Percentiles rank a stretch among this genome's conserved stretches.
Evolutionary conservation across 2,329 filamentous ascomycete species (phyloP).

Genomic region (Penicillium capsulatum): DNA sequence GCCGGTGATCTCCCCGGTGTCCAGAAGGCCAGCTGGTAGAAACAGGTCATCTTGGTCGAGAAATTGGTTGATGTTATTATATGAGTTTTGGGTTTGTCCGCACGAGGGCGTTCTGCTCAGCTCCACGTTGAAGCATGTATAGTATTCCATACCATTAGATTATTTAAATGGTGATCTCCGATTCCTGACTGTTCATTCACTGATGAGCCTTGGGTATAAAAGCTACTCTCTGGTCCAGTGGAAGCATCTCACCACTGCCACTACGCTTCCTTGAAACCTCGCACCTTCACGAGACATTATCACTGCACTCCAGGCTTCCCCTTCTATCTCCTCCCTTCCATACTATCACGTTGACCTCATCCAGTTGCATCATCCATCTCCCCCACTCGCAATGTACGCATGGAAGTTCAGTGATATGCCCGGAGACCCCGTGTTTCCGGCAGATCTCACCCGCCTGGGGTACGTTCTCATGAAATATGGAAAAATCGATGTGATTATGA

Average conservation of each 20-base stretch:
- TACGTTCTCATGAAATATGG: no score
- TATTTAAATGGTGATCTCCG: conserved; percentile 2
- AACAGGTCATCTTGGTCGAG: no score
- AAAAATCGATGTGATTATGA: no score
- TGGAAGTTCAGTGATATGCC: conserved; percentile 65
- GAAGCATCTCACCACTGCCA: no score
- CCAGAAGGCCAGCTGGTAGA: conserved; percentile 92
- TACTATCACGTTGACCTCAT: not conserved
- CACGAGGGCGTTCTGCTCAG: conserved; percentile 26
- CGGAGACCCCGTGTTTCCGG: conserved; percentile 62
- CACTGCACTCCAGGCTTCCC: no score
- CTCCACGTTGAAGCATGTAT: conserved; percentile 22
- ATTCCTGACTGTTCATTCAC: conserved; percentile 1
- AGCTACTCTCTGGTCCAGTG: no score
- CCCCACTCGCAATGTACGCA: conserved; percentile 64
- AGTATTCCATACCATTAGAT: conserved; percentile 19
- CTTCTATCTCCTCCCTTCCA: no score
- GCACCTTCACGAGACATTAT: no score
- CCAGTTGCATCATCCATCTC: not conserved
- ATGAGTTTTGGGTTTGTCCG: conserved; percentile 19
- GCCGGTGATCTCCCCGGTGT: conserved; percentile 84
- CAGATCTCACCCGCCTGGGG: conserved; percentile 68
- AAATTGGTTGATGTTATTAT: conserved; percentile 15
- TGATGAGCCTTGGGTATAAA: no score
- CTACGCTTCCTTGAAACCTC: no score